Conservation (phyloP, 768 basidiomycete genomes). For the Sporobolomyces phaffii region DNA sequence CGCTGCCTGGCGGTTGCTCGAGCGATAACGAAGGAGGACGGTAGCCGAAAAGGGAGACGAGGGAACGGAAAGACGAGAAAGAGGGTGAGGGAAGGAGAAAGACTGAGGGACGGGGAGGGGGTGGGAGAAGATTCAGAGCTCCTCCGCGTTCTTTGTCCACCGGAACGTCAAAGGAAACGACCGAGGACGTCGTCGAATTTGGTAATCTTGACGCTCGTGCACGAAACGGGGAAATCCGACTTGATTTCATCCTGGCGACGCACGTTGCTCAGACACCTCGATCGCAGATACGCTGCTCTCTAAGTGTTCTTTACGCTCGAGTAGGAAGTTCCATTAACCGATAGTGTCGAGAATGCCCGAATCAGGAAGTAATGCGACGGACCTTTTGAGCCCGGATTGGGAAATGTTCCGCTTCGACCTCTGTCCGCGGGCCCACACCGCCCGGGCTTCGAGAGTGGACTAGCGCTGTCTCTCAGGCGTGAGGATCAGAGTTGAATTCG, state of each 20-base stretch:
- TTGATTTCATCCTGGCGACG: not conserved
- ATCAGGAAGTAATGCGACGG: not conserved
- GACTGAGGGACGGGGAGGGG: not conserved
- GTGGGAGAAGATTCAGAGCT: not conserved
- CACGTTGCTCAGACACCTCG: not conserved
- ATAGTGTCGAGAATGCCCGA: not conserved
- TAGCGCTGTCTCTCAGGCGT: no score
- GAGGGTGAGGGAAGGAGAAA: not conserved
- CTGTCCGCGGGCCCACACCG: no score
- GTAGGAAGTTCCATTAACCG: conserved; percentile 5
- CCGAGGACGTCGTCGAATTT: not conserved
- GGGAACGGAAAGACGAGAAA: not conserved
- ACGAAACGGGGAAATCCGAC: not conserved
- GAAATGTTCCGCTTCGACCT: no score
- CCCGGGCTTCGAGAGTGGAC: not conserved
- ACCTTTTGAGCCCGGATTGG: no score
- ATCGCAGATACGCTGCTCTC: not conserved
- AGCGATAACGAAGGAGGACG: not conserved
- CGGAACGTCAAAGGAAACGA: not conserved
- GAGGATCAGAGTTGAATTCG: no score
- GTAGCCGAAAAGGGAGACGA: not conserved
- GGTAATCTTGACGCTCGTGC: not conserved
- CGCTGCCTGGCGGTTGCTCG: conserved; percentile 11
- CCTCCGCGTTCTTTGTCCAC: not conserved
- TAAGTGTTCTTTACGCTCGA: not conserved